A percentile compares a stretch with the other conserved stretches of the same genome.
Conservation (phyloP, 805 yeast species). For the Blastobotrys robertii region DNA sequence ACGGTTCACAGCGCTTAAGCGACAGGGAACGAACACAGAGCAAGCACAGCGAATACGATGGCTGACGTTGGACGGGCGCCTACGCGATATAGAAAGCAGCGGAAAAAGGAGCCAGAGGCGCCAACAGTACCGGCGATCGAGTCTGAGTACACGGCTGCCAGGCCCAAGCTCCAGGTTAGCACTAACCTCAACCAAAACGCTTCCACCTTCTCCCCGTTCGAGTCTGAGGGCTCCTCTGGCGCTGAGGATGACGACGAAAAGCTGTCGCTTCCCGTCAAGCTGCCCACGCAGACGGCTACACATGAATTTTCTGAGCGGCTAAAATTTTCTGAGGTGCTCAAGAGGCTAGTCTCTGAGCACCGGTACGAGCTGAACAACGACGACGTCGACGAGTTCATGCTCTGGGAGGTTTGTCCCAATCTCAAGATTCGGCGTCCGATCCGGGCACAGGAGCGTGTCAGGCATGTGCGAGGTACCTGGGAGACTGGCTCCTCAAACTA, state of each 20-base stretch:
- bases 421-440: constrained; percentile 19
- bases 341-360: constrained; percentile 20
- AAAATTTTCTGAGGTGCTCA: constrained; percentile 13
- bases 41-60: background rate
- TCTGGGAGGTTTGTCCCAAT: constrained; percentile 23
- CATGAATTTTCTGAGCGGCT: constrained; percentile 9
- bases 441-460: constrained; percentile 18
- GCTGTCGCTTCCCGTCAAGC: constrained; percentile 11
- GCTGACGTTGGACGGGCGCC: constrained; percentile 2
- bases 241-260: background rate
- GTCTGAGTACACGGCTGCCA: too few relatives aligned
- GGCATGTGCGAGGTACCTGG: constrained; percentile 1
- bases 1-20: too few relatives aligned
- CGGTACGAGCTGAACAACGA: constrained; percentile 21
- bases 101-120: background rate
- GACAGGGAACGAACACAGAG: too few relatives aligned
- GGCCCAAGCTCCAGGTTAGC: too few relatives aligned
- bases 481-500: constrained; percentile 6
- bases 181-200: too few relatives aligned
- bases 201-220: too few relatives aligned
- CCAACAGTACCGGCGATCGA: background rate
- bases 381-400: constrained; percentile 16
- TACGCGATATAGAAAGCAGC: constrained; percentile 2
- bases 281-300: constrained; percentile 20
- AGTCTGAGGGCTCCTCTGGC: background rate